These are phyloP conservation scores for Logfia minima DNA, from an alignment of 129 eudicot genomes.

Conservation along the genomic window DNA sequence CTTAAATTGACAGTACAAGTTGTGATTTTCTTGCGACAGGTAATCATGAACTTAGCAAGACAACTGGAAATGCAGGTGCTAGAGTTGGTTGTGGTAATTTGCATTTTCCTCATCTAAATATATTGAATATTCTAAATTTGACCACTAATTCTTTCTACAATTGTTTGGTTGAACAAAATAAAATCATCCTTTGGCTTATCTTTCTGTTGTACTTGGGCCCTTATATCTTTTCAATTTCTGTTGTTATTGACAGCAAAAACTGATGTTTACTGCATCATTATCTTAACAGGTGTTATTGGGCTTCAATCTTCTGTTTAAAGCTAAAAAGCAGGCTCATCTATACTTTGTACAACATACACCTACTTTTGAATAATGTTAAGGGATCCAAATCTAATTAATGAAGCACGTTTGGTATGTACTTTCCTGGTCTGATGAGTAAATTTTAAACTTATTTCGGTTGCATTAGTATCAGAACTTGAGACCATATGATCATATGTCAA, in stretches of 20 bases:
- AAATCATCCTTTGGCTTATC: not conserved
- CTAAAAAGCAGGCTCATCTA: not conserved
- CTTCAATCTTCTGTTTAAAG: not conserved
- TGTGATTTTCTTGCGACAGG: constrained; percentile 46
- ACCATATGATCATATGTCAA: not conserved
- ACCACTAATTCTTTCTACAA: not conserved
- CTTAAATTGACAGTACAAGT: not conserved
- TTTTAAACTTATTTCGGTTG: constrained; percentile 2
- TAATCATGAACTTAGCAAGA: constrained; percentile 95
- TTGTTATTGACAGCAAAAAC: too few species aligned
- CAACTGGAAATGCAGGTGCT: constrained; percentile 98
- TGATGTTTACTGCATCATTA: too few species aligned
- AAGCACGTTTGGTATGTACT: constrained; percentile 24
- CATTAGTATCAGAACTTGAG: constrained; percentile 6
- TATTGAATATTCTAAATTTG: not conserved
- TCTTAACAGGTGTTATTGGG: not conserved
- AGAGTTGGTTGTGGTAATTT: constrained; percentile 94
- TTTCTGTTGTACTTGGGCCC: not conserved
- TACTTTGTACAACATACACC: constrained; percentile 29
- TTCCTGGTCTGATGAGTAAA: not conserved
- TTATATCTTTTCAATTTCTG: too few species aligned
- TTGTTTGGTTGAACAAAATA: not conserved
- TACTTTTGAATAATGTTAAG: constrained; percentile 31
- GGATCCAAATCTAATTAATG: not conserved
- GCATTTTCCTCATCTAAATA: not conserved